Base-by-base conservation (phyloP, 495 filamentous ascomycete genomes). In the Penicillium bialowiezense region DNA sequence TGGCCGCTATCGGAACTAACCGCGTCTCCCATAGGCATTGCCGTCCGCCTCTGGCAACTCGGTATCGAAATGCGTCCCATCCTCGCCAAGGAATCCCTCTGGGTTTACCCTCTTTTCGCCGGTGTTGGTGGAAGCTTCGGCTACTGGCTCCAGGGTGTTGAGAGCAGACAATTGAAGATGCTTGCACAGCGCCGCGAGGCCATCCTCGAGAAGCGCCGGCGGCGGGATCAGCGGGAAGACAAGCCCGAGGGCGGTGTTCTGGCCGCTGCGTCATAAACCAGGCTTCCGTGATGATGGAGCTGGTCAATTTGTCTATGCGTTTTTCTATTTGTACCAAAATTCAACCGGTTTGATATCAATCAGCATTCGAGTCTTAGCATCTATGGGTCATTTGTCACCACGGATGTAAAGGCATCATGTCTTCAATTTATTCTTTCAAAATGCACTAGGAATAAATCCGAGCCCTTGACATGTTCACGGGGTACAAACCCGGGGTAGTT, bases 1-100 rank as follows among this genome's bases (percentile, higher is more conserved):
- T 15, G 13, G 10, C 34, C 24, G n/a, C 15, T 15, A 53, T 40
- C 19, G 20, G 9, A 26, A 13, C 45, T 57, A 43, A 57, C 17
- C 1, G 9, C 6, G 4, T 43, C 29, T 35, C 36, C 15, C 20
- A 44, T 52, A 98, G 93, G 93, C 76, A 64, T 95, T 63, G 89
- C 84, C 62, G 86, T 91, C 64, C 90, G 92, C 55, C 73, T 90
- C 68, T 96, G 89, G 90, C 92, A 96, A 72, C 86, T 97, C 67
- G 95, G 91, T 57, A 90, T 98, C 62, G 92, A 98, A 74, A 95
- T 96, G 92, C 91, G 93, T 48, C 93, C 93, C 15, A 82, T 95
- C 67, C 86, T 96, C 76, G 82, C 81, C 67, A 78, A 73, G 48
- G 75, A 83, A 63, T 83, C 86, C 33, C 77, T 93, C 51, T 92